Conservation (phyloP, 2,329 filamentous ascomycete species). For the Pleochaeta shiraiana region DNA sequence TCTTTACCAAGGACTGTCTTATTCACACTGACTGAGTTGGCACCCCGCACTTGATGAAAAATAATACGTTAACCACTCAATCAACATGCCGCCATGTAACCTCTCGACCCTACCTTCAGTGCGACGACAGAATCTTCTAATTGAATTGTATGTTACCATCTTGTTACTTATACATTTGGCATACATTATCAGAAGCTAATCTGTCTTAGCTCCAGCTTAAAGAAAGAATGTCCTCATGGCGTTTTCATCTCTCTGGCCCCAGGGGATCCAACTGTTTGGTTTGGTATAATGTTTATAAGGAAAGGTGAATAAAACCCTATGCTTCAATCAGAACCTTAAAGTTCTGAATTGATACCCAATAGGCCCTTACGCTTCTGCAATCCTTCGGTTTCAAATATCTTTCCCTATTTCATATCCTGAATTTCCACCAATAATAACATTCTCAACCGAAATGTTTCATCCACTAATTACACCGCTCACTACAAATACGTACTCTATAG, state of each 20-base stretch:
- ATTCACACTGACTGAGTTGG: no score
- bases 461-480: slow-evolving; percentile 79
- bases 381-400: slow-evolving; percentile 75
- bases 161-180: no score
- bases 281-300: slow-evolving; percentile 76
- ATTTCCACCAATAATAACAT: slow-evolving; percentile 65
- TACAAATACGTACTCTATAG: slow-evolving; percentile 83
- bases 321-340: no score
- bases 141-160: slow-evolving; percentile 15
- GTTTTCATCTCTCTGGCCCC: slow-evolving; percentile 72
- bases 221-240: slow-evolving; percentile 63
- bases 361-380: slow-evolving; percentile 78
- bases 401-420: slow-evolving; percentile 66
- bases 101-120: slow-evolving; percentile 14
- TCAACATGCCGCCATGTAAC: slow-evolving; percentile 12
- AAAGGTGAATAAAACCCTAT: slow-evolving; percentile 44
- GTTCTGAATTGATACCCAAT: no score
- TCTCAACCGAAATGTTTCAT: slow-evolving; percentile 87
- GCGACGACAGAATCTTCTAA: slow-evolving; percentile 17
- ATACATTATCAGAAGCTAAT: no score
- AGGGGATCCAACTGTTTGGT: slow-evolving; percentile 64
- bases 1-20: no score
- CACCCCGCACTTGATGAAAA: background rate
- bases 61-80: no score
- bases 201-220: slow-evolving; percentile 47